Evolutionary conservation across 768 basidiomycete genomes (phyloP).

Genomic region (Russula dissimulans): DNA sequence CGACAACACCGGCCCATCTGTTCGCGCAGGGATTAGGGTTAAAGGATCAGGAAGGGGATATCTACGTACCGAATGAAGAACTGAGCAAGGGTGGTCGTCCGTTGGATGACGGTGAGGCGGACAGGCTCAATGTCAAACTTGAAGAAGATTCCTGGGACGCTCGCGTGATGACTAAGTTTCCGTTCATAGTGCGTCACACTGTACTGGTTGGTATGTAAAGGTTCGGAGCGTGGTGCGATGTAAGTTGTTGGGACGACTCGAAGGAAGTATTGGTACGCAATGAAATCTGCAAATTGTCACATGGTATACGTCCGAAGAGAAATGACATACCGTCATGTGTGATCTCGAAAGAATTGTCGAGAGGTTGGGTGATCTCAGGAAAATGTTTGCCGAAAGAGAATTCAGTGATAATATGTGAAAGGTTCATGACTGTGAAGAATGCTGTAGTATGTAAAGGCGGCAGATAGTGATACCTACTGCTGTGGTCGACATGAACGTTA

Average conservation of each 20-base stretch:
- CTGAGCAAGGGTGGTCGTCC: slow-evolving; percentile 74
- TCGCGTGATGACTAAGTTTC: slow-evolving; percentile 59
- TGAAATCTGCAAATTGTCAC: slow-evolving; percentile 47
- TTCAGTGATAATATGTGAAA: slow-evolving; percentile 92
- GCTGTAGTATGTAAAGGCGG: neutral
- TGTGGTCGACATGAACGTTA: slow-evolving; percentile 80
- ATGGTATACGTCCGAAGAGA: neutral
- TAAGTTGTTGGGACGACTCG: slow-evolving; percentile 95
- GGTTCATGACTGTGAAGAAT: slow-evolving; percentile 72
- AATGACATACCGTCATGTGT: slow-evolving; percentile 52
- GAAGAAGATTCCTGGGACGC: slow-evolving; percentile 95
- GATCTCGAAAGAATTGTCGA: slow-evolving; percentile 82
- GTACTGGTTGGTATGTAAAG: slow-evolving; percentile 77
- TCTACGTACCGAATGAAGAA: slow-evolving; percentile 57
- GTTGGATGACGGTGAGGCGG: slow-evolving; percentile 74
- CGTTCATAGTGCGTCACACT: slow-evolving; percentile 90
- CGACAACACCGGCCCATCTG: slow-evolving; percentile 84
- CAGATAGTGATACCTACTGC: slow-evolving; percentile 39
- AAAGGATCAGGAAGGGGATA: neutral
- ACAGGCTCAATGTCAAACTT: slow-evolving; percentile 95
- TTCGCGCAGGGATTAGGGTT: neutral
- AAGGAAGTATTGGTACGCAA: slow-evolving; percentile 91
- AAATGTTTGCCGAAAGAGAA: slow-evolving; percentile 96
- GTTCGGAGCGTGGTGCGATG: slow-evolving; percentile 56
- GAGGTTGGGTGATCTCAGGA: slow-evolving; percentile 89